Evolutionary conservation across 768 basidiomycete genomes (phyloP).

Genomic region (Lactarius sanguifluus): DNA sequence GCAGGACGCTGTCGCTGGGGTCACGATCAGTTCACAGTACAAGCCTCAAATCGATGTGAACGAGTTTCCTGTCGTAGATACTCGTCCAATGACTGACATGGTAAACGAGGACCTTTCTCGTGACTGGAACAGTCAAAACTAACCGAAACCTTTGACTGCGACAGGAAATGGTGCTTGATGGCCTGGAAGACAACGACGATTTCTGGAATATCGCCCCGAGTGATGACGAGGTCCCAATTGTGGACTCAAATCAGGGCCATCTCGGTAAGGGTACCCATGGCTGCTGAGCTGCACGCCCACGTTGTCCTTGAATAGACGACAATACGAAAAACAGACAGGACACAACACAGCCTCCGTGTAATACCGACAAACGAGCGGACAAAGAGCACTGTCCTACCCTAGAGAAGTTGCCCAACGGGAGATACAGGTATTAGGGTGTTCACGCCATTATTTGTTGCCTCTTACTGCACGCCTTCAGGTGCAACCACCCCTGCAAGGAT

Average conservation of each 20-base stretch:
- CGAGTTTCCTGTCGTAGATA: conserved; percentile 67
- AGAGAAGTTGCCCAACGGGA: conserved; percentile 58
- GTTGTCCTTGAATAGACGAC: neutral
- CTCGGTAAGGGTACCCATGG: conserved; percentile 28
- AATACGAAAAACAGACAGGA: neutral
- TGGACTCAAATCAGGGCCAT: conserved; percentile 38
- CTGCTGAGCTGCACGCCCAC: neutral
- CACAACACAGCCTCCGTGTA: neutral
- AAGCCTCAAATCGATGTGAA: conserved; percentile 54
- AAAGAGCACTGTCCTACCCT: conserved; percentile 21
- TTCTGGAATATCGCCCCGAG: conserved; percentile 58
- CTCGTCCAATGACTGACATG: conserved; percentile 62
- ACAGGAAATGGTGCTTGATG: conserved; percentile 65
- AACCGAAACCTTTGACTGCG: neutral
- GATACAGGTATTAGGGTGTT: conserved; percentile 44
- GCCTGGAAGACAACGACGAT: conserved; percentile 65
- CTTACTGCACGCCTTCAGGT: conserved; percentile 43
- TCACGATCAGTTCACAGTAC: conserved; percentile 51
- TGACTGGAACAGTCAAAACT: neutral
- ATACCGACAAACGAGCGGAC: neutral
- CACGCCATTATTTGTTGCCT: neutral
- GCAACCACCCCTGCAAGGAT: conserved; percentile 79
- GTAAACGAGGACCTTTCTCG: conserved; percentile 38
- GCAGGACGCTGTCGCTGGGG: conserved; percentile 71
- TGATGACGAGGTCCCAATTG: conserved; percentile 34